Base-by-base conservation (phyloP, 2,329 filamentous ascomycete genomes). In the Emmonsiellopsis sp. region DNA sequence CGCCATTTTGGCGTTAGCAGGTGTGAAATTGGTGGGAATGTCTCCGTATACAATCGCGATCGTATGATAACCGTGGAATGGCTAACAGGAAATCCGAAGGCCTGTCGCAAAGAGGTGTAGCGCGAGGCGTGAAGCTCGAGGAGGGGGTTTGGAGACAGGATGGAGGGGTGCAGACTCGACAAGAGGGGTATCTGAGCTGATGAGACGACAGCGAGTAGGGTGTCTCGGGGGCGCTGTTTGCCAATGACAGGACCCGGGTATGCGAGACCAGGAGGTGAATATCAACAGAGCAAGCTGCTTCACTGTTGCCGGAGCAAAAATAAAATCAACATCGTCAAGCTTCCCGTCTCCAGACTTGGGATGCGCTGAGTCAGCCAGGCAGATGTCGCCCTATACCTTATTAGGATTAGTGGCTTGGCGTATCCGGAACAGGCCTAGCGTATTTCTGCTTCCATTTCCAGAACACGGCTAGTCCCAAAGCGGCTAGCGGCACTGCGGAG, bases 1-100 rank as follows among this genome's bases (percentile, higher is more conserved):
- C 15, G 73, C 65, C 73, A 75, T 75, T 11, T 44, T 61, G 49
- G 50, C 47, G 52, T 48, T 30, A 43, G 41, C 50, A 56, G 55
- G 38, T 49, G 26, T 13, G 8, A 9, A 42, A 7, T 32, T 20
- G n/a, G 7, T 38, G 20, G 13, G 38, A 49, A 38, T 6, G 13
- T 8, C 20, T n/a, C 9, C 31, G 10, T 49, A 49, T 20, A 9
- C 7, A 11, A 30, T 49, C 11, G 46, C 16, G 34, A 30, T 35
- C 20, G 46, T 30, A 2, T 26, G 40, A 30, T 11, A 40, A 20
- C 13, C 9, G 35, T 9, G 16, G 9, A 40, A 40, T 30, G 15
- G 15, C 6, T 7, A 11, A 38, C 34, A 20, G 30, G 8, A 40
- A 20, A n/a, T 31, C 8, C 8, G 15, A 49, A 16, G 4, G 16